These are phyloP conservation scores for Magnusiomyces ingens DNA, from an alignment of 1,139 yeast genomes.

Conservation along the genomic window DNA sequence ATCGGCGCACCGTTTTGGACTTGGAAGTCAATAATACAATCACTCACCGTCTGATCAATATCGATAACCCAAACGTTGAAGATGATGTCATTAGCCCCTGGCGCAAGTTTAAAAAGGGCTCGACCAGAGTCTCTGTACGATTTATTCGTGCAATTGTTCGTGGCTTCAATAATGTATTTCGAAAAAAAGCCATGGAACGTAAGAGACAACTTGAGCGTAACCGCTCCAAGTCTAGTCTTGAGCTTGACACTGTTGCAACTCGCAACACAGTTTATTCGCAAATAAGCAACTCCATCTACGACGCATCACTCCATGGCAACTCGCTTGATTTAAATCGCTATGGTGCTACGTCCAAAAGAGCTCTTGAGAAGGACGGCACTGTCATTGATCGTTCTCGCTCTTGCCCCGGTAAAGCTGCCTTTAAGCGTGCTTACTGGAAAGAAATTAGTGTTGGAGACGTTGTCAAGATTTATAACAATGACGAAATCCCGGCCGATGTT, in stretches of 20 bases:
- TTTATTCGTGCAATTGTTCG: slow-evolving; percentile 5
- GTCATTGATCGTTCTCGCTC: slow-evolving; percentile 32
- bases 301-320: slow-evolving; percentile 14
- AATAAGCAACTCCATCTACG: slow-evolving; percentile 5
- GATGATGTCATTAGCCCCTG: slow-evolving; percentile 56
- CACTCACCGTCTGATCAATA: slow-evolving; percentile 65
- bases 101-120: slow-evolving; percentile 57
- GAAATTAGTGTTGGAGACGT: slow-evolving; percentile 84
- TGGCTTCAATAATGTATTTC: slow-evolving; percentile 9
- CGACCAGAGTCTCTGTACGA: slow-evolving; percentile 28
- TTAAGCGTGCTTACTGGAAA: slow-evolving; percentile 76
- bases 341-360: slow-evolving; percentile 9
- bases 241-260: slow-evolving; percentile 19
- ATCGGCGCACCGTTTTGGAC: slow-evolving; percentile 73
- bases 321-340: slow-evolving; percentile 12
- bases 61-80: slow-evolving; percentile 67
- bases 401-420: slow-evolving; percentile 37
- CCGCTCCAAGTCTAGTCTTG: slow-evolving; percentile 10
- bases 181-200: slow-evolving; percentile 13
- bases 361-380: slow-evolving; percentile 19
- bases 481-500: slow-evolving; percentile 91
- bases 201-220: slow-evolving; percentile 7
- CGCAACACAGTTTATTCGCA: slow-evolving; percentile 14
- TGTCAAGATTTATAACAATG: slow-evolving; percentile 75
- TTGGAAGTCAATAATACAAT: slow-evolving; percentile 80